phyloP scores from a whole-genome alignment of 441 rosid genomes.

The Jatropha podagrica region DNA sequence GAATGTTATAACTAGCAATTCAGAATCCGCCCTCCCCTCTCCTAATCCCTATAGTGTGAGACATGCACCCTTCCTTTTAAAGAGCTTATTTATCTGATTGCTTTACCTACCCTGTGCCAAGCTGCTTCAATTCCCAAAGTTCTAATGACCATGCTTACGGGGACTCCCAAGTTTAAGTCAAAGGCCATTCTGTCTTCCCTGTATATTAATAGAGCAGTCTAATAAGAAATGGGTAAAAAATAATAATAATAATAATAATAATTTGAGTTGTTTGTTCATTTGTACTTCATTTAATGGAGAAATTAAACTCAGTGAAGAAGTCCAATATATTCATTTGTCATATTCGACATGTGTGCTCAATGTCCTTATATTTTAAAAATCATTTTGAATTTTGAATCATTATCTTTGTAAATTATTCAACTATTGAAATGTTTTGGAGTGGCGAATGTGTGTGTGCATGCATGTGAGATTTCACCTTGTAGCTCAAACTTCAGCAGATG shows the following conservation, averaged over 20 bases:
- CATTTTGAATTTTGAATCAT: background rate
- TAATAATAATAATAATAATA: too few species aligned
- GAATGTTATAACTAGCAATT: background rate
- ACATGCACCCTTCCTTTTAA: background rate
- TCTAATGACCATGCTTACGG: background rate
- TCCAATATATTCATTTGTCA: too few species aligned
- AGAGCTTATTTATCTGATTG: background rate
- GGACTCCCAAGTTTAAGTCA: background rate
- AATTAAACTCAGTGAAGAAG: background rate
- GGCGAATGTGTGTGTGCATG: background rate
- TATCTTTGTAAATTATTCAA: background rate
- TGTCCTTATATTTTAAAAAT: background rate
- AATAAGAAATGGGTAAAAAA: background rate
- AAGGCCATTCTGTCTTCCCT: background rate
- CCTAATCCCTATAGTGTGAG: too few species aligned
- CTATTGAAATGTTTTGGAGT: background rate
- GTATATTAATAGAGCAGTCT: background rate
- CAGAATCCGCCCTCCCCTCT: background rate
- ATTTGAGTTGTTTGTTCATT: background rate
- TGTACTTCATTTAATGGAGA: background rate
- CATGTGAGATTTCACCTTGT: background rate
- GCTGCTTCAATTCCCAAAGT: too few species aligned
- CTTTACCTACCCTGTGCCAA: background rate
- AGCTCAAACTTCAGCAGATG: background rate
- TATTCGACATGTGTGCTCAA: background rate